Conservation (phyloP, 345 rosid species). For the Gossypioides kirkii region DNA sequence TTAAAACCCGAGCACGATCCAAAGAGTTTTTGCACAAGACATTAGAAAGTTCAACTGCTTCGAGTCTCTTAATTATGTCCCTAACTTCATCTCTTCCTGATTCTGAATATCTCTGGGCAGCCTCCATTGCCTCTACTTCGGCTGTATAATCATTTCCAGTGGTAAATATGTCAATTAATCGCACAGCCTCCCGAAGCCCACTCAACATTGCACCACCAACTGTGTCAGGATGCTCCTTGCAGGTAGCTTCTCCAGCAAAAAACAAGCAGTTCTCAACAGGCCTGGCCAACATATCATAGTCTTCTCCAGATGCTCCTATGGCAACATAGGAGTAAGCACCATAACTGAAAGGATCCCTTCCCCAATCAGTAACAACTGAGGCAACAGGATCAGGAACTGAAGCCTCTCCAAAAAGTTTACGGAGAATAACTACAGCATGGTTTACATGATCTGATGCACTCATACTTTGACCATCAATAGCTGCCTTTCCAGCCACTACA, state of each 20-base stretch:
- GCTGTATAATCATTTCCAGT: slow-evolving; percentile 86
- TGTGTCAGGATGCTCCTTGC: slow-evolving; percentile 99
- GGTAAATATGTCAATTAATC: slow-evolving; percentile 78
- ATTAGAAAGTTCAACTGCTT: slow-evolving; percentile 86
- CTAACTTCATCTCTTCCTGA: slow-evolving; percentile 90
- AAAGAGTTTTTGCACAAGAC: slow-evolving; percentile 59
- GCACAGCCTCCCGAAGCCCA: slow-evolving; percentile 98
- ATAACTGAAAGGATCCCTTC: slow-evolving; percentile 91
- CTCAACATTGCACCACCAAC: slow-evolving; percentile 99
- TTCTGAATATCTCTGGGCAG: slow-evolving; percentile 71
- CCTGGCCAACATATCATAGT: slow-evolving; percentile 89
- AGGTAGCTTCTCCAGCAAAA: slow-evolving; percentile 99
- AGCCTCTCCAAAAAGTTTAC: slow-evolving; percentile 88
- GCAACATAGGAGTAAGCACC: slow-evolving; percentile 99
- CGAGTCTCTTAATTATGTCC: slow-evolving; percentile 88
- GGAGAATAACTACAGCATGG: slow-evolving; percentile 86
- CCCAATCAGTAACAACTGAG: slow-evolving; percentile 99
- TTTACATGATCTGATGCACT: slow-evolving; percentile 71
- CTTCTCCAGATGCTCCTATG: slow-evolving; percentile 97
- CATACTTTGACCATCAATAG: slow-evolving; percentile 64
- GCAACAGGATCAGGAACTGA: slow-evolving; percentile 93
- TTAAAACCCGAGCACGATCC: slow-evolving; percentile 52
- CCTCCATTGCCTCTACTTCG: slow-evolving; percentile 86
- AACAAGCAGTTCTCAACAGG: slow-evolving; percentile 92
- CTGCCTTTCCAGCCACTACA: slow-evolving; percentile 95